Base-by-base conservation (phyloP, 2,329 filamentous ascomycete species). In the Aspergillus oerlinghausenensis region DNA sequence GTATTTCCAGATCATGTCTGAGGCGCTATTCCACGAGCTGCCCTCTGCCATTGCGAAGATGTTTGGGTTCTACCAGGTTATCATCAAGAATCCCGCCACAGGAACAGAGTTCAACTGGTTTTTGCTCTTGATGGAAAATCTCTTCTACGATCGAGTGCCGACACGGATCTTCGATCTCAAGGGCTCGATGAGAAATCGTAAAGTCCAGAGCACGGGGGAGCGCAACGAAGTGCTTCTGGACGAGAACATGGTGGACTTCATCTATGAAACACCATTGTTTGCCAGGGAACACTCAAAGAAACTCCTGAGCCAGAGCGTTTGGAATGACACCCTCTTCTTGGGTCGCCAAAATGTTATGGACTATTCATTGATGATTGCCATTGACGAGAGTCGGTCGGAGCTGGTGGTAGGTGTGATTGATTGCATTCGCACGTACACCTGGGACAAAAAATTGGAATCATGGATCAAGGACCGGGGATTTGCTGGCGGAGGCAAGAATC, bases 401-500 rank as follows among this genome's bases (percentile, higher is more conserved):
- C 84, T 99, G 14, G 91, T 97, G 14, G 92, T 99, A 2, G 94
- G 94, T 4, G 97, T 99, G 67, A 97, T 99, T 62, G 93, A 99
- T 73, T 97, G 94, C 72, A 97, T 99, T 64, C 86, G 94, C 55
- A 99, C 94, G 0, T 99, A 97, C 71, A 99, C 94, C 0, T 99
- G 94, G 92, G 94, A 99, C 79, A 99, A 99, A 81, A 97, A 97
- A 72, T 84, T 99, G n/a, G 94, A 99, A 77, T 94, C 88, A 54
- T 99, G 94, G 94, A 97, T 99, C 82, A 99, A 99, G 75, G 92
- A 97, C 70, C 88, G 93, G 42, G 94, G 90, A 0, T 91, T 92
- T 67, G 88, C 87, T 56, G 87, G 87, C 29, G 85, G 89, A 56
- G 90, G 95, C 67, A 87, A 87, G 73, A 88, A 87, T 65, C 84